These are phyloP conservation scores for Yamadazyma friedrichii DNA, from an alignment of 1,139 yeast species.

Conservation along the genomic window DNA sequence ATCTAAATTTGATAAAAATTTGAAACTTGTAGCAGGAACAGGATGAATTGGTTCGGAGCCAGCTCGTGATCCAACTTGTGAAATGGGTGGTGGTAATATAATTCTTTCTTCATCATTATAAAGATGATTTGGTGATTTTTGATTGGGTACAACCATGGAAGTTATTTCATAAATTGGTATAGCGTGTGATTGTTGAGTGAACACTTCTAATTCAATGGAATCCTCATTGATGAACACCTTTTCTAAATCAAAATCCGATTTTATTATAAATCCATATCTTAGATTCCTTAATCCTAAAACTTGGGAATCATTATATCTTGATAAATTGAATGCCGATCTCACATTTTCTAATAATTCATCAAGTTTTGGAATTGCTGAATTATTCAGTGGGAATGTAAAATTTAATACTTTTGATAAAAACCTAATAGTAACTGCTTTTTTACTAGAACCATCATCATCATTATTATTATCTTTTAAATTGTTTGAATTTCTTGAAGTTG, in stretches of 20 bases:
- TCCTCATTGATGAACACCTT: conserved; percentile 29
- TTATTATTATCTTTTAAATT: neutral
- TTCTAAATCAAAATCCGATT: conserved; percentile 36
- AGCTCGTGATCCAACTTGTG: conserved; percentile 12
- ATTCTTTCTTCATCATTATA: conserved; percentile 21
- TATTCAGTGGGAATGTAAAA: conserved; percentile 57
- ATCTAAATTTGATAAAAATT: conserved; percentile 25
- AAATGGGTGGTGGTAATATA: conserved; percentile 33
- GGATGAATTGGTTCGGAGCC: conserved; percentile 11
- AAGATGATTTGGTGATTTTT: conserved; percentile 7
- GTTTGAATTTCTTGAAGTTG: neutral
- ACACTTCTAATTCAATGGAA: conserved; percentile 35
- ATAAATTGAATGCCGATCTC: conserved; percentile 59
- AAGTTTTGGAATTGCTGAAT: conserved; percentile 68
- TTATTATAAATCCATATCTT: conserved; percentile 24
- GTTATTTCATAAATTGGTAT: conserved; percentile 39
- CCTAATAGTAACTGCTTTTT: conserved; percentile 33
- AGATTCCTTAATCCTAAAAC: conserved; percentile 22
- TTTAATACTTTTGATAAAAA: conserved; percentile 47
- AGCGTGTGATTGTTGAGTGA: conserved; percentile 30
- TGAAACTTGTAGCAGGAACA: conserved; percentile 13
- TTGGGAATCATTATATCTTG: conserved; percentile 18
- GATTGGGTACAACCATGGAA: conserved; percentile 26
- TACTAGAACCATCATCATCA: neutral
- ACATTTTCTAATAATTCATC: conserved; percentile 71